A percentile compares a stretch with the other conserved stretches of the same genome.
These are phyloP conservation scores for Populus davidiana DNA, from an alignment of 345 rosid genomes.

Conservation along the genomic window DNA sequence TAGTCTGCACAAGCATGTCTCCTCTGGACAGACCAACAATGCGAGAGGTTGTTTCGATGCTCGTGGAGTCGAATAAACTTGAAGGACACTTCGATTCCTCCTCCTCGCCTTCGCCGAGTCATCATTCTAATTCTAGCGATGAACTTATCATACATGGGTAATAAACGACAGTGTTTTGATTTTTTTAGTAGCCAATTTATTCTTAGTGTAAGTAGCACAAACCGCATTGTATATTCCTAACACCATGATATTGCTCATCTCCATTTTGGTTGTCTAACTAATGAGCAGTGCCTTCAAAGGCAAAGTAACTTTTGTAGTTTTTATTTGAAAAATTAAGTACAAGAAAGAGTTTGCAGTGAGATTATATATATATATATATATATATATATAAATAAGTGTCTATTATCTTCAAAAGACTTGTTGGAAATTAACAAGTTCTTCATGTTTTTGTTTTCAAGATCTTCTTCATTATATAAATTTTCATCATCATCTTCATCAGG, in stretches of 20 bases:
- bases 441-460: no score
- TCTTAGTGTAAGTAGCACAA: neutral
- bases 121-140: slow-evolving; percentile 19
- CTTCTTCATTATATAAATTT: no score
- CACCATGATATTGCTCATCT: neutral
- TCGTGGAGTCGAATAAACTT: slow-evolving; percentile 52
- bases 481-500: no score
- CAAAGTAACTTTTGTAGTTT: no score
- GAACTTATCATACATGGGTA: slow-evolving; percentile 19
- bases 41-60: slow-evolving; percentile 76
- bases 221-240: neutral
- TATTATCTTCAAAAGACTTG: no score
- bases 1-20: slow-evolving; percentile 64
- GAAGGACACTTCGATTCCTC: slow-evolving; percentile 32
- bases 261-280: neutral
- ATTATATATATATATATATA: no score
- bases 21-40: slow-evolving; percentile 79
- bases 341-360: no score
- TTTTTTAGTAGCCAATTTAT: neutral
- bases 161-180: neutral
- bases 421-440: rapidly evolving
- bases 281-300: neutral
- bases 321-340: no score
- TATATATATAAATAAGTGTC: no score
- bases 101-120: slow-evolving; percentile 5